Evolutionary conservation across 225 moss, liverwort and hornwort genomes (phyloP).

Genomic region (Pseudoscleropodium purum): DNA sequence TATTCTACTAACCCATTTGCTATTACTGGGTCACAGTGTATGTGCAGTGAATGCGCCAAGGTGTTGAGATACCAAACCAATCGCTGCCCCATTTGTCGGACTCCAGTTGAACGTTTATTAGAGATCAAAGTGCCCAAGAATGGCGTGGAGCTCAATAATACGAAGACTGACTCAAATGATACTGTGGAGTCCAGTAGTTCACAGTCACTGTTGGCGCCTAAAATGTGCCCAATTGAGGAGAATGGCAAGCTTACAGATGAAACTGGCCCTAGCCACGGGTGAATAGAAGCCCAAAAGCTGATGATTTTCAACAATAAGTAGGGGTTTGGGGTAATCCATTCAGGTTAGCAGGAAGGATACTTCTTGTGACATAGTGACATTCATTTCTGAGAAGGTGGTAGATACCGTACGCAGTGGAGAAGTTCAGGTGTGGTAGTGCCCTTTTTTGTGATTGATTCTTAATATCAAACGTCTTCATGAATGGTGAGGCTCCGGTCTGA

Average conservation of each 20-base stretch:
- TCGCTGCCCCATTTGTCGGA: conserved; percentile 93
- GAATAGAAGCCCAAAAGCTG: background rate
- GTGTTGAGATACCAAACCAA: conserved; percentile 79
- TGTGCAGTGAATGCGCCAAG: conserved; percentile 98
- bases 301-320: background rate
- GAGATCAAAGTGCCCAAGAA: conserved; percentile 69
- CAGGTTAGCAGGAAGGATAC: background rate
- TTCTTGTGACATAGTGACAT: background rate
- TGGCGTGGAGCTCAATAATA: background rate
- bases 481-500: background rate
- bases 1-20: background rate
- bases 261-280: conserved; percentile 3
- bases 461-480: conserved; percentile 5
- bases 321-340: background rate
- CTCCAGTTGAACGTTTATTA: conserved; percentile 71
- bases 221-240: background rate
- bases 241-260: conserved; percentile 10
- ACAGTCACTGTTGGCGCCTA: conserved; percentile 17
- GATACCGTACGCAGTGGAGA: background rate
- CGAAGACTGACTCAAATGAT: conserved; percentile 2
- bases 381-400: background rate
- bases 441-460: conserved; percentile 7
- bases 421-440: background rate
- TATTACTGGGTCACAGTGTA: conserved; percentile 50
- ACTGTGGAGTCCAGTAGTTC: conserved; percentile 33